Evolutionary conservation across 176 grass and related monocot genomes (phyloP).

Genomic region (Musa acuminata): DNA sequence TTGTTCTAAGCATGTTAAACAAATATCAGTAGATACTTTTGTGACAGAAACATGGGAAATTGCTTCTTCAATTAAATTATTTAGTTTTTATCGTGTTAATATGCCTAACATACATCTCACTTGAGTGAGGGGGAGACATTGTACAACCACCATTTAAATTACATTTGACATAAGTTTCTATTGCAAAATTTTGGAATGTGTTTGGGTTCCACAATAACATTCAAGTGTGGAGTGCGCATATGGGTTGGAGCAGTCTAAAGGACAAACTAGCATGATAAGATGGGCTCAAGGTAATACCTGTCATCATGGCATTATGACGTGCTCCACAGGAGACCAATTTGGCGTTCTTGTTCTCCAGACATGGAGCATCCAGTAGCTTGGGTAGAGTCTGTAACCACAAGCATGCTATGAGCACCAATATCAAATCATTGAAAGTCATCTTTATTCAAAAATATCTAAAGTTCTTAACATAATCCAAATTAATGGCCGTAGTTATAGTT

Average conservation of each 20-base stretch:
- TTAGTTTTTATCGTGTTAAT: neutral
- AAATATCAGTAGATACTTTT: neutral
- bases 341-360: slow-evolving; percentile 86
- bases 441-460: neutral
- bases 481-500: too few species aligned
- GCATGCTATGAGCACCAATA: neutral
- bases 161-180: neutral
- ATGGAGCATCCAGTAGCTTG: slow-evolving; percentile 71
- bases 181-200: neutral
- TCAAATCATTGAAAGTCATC: neutral
- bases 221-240: too few species aligned
- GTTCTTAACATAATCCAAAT: too few species aligned
- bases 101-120: neutral
- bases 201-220: too few species aligned
- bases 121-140: neutral
- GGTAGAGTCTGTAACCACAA: slow-evolving; percentile 57
- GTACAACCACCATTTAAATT: neutral
- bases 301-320: slow-evolving; percentile 94
- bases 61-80: neutral
- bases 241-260: neutral
- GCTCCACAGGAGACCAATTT: slow-evolving; percentile 87
- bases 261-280: neutral
- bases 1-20: neutral
- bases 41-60: neutral
- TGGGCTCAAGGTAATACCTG: slow-evolving; percentile 38